Evolutionary conservation across 176 grass and related monocot species (phyloP).

Genomic region (Puccinellia tenuiflora): DNA sequence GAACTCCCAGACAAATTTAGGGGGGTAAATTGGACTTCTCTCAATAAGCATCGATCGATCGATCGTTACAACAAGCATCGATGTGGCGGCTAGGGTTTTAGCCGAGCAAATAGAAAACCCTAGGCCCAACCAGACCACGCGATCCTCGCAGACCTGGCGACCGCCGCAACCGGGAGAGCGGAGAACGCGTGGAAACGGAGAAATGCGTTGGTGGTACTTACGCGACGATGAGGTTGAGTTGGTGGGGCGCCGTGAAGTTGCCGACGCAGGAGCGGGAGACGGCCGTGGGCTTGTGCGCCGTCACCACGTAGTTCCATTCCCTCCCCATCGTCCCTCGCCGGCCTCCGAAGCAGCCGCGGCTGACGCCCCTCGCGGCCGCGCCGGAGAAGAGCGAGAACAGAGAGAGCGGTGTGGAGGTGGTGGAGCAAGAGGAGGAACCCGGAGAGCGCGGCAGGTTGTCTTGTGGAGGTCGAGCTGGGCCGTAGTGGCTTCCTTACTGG

Average conservation of each 20-base stretch:
- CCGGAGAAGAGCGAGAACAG: too few relatives aligned
- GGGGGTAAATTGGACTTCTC: too few relatives aligned
- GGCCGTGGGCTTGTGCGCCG: constrained; percentile 76
- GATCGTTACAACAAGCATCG: not conserved
- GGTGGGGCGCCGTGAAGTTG: constrained; percentile 78
- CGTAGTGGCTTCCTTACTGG: not conserved
- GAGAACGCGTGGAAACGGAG: not conserved
- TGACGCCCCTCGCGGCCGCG: not conserved
- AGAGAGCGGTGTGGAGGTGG: not conserved
- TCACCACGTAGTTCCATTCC: constrained; percentile 88
- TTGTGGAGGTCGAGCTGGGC: not conserved
- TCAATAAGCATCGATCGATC: not conserved
- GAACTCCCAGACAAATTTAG: too few relatives aligned
- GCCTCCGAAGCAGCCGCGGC: not conserved
- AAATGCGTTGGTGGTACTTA: constrained; percentile 17
- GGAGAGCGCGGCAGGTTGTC: not conserved
- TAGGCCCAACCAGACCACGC: not conserved
- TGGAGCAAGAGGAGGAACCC: not conserved
- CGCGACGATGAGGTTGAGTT: constrained; percentile 92
- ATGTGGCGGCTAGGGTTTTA: not conserved
- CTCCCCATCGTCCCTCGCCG: constrained; percentile 47
- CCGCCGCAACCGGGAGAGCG: not conserved
- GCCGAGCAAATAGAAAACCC: not conserved
- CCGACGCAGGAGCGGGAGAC: constrained; percentile 84
- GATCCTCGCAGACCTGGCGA: not conserved